Base-by-base conservation (phyloP, 495 filamentous ascomycete genomes). In the Annulohypoxylon bovei region DNA sequence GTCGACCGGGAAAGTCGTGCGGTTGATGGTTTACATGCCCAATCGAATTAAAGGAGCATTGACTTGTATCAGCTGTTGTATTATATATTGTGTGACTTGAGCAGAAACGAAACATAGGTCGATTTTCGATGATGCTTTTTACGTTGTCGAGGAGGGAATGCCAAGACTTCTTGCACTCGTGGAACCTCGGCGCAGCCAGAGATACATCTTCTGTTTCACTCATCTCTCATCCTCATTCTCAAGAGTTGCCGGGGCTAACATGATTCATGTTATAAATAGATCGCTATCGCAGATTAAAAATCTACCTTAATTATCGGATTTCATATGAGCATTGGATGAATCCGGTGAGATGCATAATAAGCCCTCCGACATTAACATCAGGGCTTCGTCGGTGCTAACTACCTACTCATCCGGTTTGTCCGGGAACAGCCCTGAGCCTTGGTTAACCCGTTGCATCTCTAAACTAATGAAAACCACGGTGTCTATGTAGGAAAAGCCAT, bases 401-500 rank as follows among this genome's bases (percentile, higher is more conserved):
- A 63, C 52, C 59, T 52, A 63, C 52, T 49, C 56, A 65, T 47
- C 33, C 70, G 23, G 42, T 20, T 37, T 53, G 49, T 33, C 52
- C 59, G 61, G 33, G 49, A 57, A 20, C 37, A 18, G 56, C 55
- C 23, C 18, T 61, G 18, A 56, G 23, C 42, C 22, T 56, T 56
- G 25, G 47, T 47, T 53, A 50, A 40, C 4, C 32, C 44, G 49
- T 39, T 46, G 42, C 55, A 49, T 20, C 22, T 42, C n/a, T 37
- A 42, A 62, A 57, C 56, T 68, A 68, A 62, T 57, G 33, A 40
- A 62, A 61, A 65, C 54, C 39, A 65, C 47, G 56, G 56, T 68
- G 61, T 68, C 61, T 65, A 57, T 37, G 65, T 72, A 68, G 65
- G 52, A 27, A 23, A 49, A 40, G 39, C 20, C n/a, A 55, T 20